Base-by-base conservation (phyloP, 1,139 yeast genomes). In the Scheffersomyces segobiensis region DNA sequence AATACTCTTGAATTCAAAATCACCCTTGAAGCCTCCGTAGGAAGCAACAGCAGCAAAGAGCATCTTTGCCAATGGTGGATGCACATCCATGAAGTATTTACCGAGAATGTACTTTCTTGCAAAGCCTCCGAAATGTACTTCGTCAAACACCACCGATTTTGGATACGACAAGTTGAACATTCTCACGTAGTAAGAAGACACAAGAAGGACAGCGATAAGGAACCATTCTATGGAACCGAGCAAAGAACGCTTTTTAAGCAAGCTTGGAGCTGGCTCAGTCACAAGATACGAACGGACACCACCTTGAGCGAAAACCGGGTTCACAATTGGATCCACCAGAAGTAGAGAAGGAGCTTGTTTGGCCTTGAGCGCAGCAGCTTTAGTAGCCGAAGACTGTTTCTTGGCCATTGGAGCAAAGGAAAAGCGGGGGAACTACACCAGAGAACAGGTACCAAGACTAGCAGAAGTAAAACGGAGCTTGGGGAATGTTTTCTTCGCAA, bases 41-140 rank as follows among this genome's bases (percentile, higher is more conserved):
- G 83, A 75, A 1, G 86, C 93, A 53, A 91, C 86, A 50, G 89
- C 91, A 2, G 96, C 97, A 74, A 85, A 90, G 58, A 93, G 75
- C 91, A 93, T 87, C 75, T 92, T 92, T 54, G 97, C 96, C 69
- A 92, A 81, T 4, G 98, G 98, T 32, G 98, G 98, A 72, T 93
- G 97, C 57, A 92, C 97, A 74, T 93, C 97, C 91, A 93, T 88
- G 76, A 93, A 92, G 74, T 82, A 91, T 21, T 75, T 76, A 49
- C 95, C 93, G 63, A 81, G 77, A 61, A 91, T 87, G 75, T 91
- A 91, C 70, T 89, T 87, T 61, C 85, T 79, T 50, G 96, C 91
- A 74, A 89, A 89, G 22, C 91, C 91, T 59, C 96, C 96, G 62
- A 89, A 89, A 71, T 88, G 93, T 54, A 87, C 93, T 73, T 95